These are phyloP conservation scores for Pseudogymnoascus sp. DNA, from an alignment of 2,329 filamentous ascomycete species.

Conservation along the genomic window DNA sequence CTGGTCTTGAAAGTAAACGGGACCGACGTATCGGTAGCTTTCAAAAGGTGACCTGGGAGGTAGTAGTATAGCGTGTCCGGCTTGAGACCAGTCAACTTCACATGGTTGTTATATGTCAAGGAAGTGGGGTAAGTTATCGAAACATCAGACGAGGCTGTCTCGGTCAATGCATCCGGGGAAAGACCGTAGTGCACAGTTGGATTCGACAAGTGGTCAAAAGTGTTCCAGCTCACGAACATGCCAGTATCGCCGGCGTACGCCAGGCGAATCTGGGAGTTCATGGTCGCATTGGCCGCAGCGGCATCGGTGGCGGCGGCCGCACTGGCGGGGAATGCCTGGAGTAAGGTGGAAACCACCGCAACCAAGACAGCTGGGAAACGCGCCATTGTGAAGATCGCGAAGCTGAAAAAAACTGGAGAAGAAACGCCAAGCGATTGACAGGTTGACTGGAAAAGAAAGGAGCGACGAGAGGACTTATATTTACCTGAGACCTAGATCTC, in stretches of 20 bases:
- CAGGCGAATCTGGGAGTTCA: conserved; percentile 12
- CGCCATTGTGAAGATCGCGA: neutral
- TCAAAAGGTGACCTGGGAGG: conserved; percentile 12
- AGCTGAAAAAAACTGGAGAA: neutral
- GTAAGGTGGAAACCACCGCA: neutral
- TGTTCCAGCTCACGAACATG: conserved; percentile 30
- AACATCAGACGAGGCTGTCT: conserved; percentile 21
- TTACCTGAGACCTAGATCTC: neutral
- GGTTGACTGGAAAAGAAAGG: neutral
- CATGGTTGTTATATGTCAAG: conserved; percentile 26
- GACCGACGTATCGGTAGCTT: neutral
- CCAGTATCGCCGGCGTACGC: conserved; percentile 18
- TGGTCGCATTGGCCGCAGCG: neutral
- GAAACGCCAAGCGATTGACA: neutral
- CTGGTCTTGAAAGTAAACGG: conserved; percentile 21
- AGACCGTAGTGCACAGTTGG: conserved; percentile 28
- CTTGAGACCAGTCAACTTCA: conserved; percentile 16
- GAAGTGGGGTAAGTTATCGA: conserved; percentile 28
- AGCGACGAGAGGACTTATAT: neutral
- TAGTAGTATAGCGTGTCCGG: conserved; percentile 23
- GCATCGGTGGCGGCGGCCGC: neutral
- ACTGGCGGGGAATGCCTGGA: neutral
- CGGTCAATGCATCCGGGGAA: conserved; percentile 18
- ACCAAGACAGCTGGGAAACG: neutral
- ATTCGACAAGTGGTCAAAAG: conserved; percentile 21